These are phyloP conservation scores for Tylopilus felleus DNA, from an alignment of 768 basidiomycete species.

Conservation along the genomic window DNA sequence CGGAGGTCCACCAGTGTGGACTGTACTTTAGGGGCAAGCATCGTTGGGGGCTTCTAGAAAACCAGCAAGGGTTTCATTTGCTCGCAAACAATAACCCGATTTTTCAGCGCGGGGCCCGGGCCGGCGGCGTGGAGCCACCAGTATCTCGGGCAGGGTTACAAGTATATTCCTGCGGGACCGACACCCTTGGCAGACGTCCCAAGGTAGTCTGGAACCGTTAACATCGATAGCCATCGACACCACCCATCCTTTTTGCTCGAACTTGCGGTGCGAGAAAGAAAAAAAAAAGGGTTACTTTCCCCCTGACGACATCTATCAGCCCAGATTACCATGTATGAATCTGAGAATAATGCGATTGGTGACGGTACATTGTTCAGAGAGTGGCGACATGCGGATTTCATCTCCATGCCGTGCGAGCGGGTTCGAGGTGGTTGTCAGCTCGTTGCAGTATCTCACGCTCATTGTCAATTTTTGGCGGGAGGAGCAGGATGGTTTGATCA, in stretches of 20 bases:
- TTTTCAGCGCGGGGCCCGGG: conserved; percentile 1
- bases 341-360: conserved; percentile 1
- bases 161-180: conserved; percentile 4
- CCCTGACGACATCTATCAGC: not conserved
- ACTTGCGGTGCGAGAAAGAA: not conserved
- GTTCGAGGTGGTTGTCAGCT: not conserved
- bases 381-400: not conserved
- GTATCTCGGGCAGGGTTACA: too few species aligned
- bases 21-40: not conserved
- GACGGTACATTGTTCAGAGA: conserved; percentile 2
- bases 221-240: not conserved
- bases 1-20: not conserved
- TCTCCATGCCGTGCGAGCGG: conserved; percentile 1
- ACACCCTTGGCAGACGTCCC: not conserved
- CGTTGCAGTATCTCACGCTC: conserved; percentile 3
- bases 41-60: conserved; percentile 6
- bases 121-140: too few species aligned
- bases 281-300: not conserved
- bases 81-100: not conserved
- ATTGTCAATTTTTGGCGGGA: not conserved
- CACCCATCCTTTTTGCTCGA: not conserved
- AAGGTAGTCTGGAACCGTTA: not conserved
- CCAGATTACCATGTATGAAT: conserved; percentile 8
- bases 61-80: conserved; percentile 1
- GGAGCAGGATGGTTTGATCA: not conserved